Conservation (phyloP, 78 protist genomes). For the Kipferlia bialata region DNA sequence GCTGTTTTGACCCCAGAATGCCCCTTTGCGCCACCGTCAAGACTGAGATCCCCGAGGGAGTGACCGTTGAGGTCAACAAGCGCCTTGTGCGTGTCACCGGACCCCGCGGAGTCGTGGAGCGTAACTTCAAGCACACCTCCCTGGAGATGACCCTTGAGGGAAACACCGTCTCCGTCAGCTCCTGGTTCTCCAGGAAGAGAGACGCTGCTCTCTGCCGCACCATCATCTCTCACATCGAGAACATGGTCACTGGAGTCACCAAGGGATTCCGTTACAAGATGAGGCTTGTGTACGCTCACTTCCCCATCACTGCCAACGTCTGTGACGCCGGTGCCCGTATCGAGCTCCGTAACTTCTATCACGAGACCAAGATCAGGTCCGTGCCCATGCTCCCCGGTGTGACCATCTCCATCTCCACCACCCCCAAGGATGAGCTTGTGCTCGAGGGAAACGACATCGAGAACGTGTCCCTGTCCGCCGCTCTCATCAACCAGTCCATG, state of each 20-base stretch:
- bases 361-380: slow-evolving; percentile 69
- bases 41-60: no score
- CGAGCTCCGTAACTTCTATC: slow-evolving; percentile 93
- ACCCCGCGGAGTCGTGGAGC: slow-evolving; percentile 75
- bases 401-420: slow-evolving; percentile 39
- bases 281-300: slow-evolving; percentile 91
- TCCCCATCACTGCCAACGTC: slow-evolving; percentile 81
- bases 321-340: slow-evolving; percentile 47
- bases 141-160: slow-evolving; percentile 38
- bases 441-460: slow-evolving; percentile 84
- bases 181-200: slow-evolving; percentile 73
- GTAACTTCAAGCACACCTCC: slow-evolving; percentile 64
- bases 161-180: slow-evolving; percentile 24
- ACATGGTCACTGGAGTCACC: slow-evolving; percentile 94
- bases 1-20: no score
- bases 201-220: slow-evolving; percentile 79
- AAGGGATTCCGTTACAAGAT: slow-evolving; percentile 94
- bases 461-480: slow-evolving; percentile 68
- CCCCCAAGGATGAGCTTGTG: slow-evolving; percentile 82
- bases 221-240: slow-evolving; percentile 66
- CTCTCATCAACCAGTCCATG: slow-evolving; percentile 50
- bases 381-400: slow-evolving; percentile 65
- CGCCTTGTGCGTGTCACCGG: slow-evolving; percentile 77
- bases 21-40: no score
- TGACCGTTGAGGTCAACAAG: slow-evolving; percentile 39